These are phyloP conservation scores for Tylopilus subfusipes DNA, from an alignment of 768 basidiomycete genomes.

Conservation along the genomic window DNA sequence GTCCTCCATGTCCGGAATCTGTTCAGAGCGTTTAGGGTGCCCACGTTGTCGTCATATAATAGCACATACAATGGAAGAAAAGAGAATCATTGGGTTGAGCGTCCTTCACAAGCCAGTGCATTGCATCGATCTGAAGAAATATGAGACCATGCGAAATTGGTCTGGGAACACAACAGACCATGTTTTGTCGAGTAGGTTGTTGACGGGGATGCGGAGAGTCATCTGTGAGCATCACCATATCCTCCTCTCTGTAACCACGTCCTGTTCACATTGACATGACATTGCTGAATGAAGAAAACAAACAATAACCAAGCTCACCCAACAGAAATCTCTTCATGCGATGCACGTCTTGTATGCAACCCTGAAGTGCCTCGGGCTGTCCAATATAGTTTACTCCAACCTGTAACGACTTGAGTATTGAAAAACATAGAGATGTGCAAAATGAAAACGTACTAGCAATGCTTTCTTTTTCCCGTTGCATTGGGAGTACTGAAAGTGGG, in stretches of 20 bases:
- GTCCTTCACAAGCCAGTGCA: conserved; percentile 87
- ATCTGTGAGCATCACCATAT: conserved; percentile 87
- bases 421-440: neutral
- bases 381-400: conserved; percentile 89
- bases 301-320: conserved; percentile 41
- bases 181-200: conserved; percentile 77
- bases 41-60: neutral
- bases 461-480: conserved; percentile 89
- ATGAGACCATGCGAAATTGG: neutral
- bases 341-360: conserved; percentile 89
- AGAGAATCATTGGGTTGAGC: conserved; percentile 81
- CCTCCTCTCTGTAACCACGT: conserved; percentile 63
- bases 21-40: neutral
- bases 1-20: conserved; percentile 96
- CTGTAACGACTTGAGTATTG: conserved; percentile 34
- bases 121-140: conserved; percentile 56
- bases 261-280: conserved; percentile 1
- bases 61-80: conserved; percentile 78
- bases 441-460: conserved; percentile 57
- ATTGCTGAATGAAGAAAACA: neutral
- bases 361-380: conserved; percentile 60
- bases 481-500: conserved; percentile 83
- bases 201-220: conserved; percentile 58
- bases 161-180: conserved; percentile 43
- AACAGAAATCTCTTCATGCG: conserved; percentile 79